Base-by-base conservation (phyloP, 768 basidiomycete genomes). In the button mushroom (Agaricus bisporus) region DNA sequence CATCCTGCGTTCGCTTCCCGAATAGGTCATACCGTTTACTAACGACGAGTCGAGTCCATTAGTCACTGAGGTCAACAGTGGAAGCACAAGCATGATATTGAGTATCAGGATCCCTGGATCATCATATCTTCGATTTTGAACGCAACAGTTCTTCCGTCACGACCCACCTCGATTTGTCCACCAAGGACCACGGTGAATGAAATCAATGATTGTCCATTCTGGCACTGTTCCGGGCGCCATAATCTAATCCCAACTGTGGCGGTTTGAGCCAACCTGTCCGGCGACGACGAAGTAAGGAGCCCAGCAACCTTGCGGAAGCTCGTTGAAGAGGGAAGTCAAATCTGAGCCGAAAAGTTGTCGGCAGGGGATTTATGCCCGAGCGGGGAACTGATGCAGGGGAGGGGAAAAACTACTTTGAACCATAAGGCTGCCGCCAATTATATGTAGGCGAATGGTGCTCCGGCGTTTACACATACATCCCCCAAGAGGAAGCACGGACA, bases 1-100 rank as follows among this genome's bases (percentile, higher is more conserved):
- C 20, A 20, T 18, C 25, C 43, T 29, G 41, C 26, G n/a, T 11
- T 22, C 6, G 37, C 6, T 7, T 35, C 12, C 18, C 5, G 11
- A 12, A 41, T 4, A 37, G 12, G 26, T 53, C 60, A 32, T 52
- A 76, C 70, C 71, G 59, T 85, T 86, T 14, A 85, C 72, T 42
- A 85, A 66, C n/a, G 83, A 85, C 3, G 82, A 81, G 62, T 86
- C 83, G 47, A 84, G 75, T 22, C 87, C 86, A 66, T 86, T 87
- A 46, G 79, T 77, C 12, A 77, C 70, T 15, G 83, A 78, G 14
- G 85, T 85, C 52, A 86, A 66, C n/a, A 88, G 71, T 1, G 85
- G 82, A 14, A 87, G 68, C 14, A 82, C 51, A 29, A 87, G 70
- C 59, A 75, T 80, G 5, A 85, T 53, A 63, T 85, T 86, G 37